Evolutionary conservation across 1,284 basidiomycete genomes (phyloP), one percentile per base, ranked within the genome.

Genomic region (Malassezia obtusa): DNA sequence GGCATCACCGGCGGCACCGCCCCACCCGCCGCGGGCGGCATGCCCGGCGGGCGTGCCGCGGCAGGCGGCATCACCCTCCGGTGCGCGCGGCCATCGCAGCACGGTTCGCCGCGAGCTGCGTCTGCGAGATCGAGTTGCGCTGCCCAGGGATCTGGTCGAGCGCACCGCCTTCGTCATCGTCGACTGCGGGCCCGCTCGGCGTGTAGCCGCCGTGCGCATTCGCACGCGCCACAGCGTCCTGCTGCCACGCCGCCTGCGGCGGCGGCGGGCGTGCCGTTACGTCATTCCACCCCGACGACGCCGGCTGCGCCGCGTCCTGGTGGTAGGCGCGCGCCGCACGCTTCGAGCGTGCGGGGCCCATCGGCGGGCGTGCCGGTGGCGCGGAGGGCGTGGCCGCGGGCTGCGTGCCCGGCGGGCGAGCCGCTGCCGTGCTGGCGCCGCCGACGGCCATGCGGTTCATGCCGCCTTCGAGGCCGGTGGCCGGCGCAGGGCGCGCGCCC

Each of bases 291-390:
- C 65, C 65, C 2, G 39, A 25, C 26, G 43, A 50, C 15, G 63
- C 58, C 12, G 51, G 24, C 3, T 47, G 45, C 5, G 61, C 51
- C 3, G 61, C 61, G 21, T 73, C 67, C 19, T 67, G 65, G 48
- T 75, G 73, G 37, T 74, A 75, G 28, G 71, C 72, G 17, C 73
- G 64, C 9, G 72, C 71, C 31, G 65, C 64, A 12, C 73, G 52
- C 57, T 73, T 75, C 9, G 65, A 63, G 26, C 58, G 60, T 0
- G 67, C 62, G 1, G 65, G 63, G 7, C 63, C 68, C 28, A 38
- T 25, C 3, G 53, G 53, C 19, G 53, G 45, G 5, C 17, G 47
- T 4, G 32, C 36, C 11, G 52, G 35, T n/a, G 52, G 11, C 17
- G 26, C 25, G 10, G 45, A 8, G 9, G 44, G 26, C 6, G 51